Percentiles rank a stretch among this genome's conserved stretches.
These are phyloP conservation scores for Phyllostachys edulis DNA, from an alignment of 176 grass and related monocot species.

Conservation along the genomic window DNA sequence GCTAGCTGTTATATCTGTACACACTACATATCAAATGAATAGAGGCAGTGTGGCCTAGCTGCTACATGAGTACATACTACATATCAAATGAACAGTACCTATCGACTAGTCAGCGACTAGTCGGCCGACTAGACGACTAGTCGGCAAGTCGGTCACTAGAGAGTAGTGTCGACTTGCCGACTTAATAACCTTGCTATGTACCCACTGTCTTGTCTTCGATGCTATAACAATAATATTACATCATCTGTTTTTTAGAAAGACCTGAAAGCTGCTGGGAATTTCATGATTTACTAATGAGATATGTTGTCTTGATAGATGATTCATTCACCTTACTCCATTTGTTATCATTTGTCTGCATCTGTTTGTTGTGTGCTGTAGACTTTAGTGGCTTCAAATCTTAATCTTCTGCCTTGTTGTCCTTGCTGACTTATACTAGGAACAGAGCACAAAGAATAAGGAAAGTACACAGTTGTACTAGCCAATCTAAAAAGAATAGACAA, in stretches of 20 bases:
- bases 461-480: constrained; percentile 31
- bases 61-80: too few relatives aligned
- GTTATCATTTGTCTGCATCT: constrained; percentile 9
- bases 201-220: too few relatives aligned
- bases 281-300: background rate
- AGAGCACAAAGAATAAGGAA: constrained; percentile 5
- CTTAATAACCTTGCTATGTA: too few relatives aligned
- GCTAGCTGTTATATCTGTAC: too few relatives aligned
- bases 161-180: too few relatives aligned
- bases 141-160: too few relatives aligned
- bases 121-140: too few relatives aligned
- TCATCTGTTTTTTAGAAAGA: background rate
- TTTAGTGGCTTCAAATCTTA: constrained; percentile 8
- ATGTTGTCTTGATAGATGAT: background rate
- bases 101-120: too few relatives aligned
- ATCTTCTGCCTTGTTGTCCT: background rate
- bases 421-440: constrained; percentile 4
- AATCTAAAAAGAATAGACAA: constrained; percentile 42
- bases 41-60: too few relatives aligned
- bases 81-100: too few relatives aligned
- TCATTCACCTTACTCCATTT: background rate
- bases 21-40: too few relatives aligned
- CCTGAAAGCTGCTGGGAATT: background rate
- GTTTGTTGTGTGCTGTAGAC: constrained; percentile 4
- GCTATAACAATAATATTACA: background rate